Base-by-base conservation (phyloP, 441 rosid species). In the Populus hybrid region DNA sequence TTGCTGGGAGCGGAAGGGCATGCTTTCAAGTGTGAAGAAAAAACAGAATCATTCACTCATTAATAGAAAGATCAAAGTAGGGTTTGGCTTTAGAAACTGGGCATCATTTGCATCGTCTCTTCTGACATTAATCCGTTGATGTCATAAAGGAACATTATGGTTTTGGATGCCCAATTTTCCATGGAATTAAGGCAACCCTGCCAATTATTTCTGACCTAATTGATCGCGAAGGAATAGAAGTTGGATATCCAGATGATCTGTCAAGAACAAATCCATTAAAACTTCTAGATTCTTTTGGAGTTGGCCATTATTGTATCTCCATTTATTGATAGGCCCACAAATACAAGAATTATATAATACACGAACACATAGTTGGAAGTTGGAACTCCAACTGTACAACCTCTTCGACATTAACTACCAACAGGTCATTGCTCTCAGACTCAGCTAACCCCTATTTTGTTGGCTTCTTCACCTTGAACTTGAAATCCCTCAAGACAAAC, bases 361-460 rank as follows among this genome's bases (percentile, higher is more conserved):
- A 16, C 31, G 16, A 14, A 40, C 68, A 29, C 76, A 76, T 3
- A 76, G 24, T 74, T 65, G 77, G 78, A 53, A 59, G 73, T 77
- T 71, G 68, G 29, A 74, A 74, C 28, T 38, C 71, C 81, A 74
- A 71, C 82, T 73, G 70, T 53, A 26, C 72, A 65, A 69, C 16
- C 50, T 70, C 50, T 77, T 64, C 72, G 69, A 40, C 7, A 65
- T 65, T 69, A 77, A 81, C 78, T 36, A 50, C 76, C 81, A 74
- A 31, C 64, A 14, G 23, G 26, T 77, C 76, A 70, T 45, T 45
- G 14, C 63, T 76, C 50, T 9, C 69, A 73, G 12, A 63, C 33
- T 18, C 50, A 81, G 65, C 72, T 18, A 11, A 23, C 73, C 66
- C 66, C 7, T 70, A 18, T 31, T 65, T 14, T 67, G 35, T 7